Base-by-base conservation (phyloP, 495 filamentous ascomycete species). In the Bombardia bombarda region DNA sequence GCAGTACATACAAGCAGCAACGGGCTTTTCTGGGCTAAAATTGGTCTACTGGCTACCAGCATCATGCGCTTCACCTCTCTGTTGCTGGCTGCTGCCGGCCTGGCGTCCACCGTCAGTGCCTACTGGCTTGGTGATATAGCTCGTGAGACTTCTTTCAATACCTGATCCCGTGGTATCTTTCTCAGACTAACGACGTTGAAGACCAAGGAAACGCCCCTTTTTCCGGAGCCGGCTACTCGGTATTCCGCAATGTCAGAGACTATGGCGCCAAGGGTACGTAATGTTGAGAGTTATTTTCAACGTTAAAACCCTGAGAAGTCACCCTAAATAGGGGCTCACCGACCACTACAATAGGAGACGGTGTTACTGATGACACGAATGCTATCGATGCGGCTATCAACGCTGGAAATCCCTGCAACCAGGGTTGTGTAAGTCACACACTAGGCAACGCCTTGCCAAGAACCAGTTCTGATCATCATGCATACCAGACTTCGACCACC, bases 321-420 rank as follows among this genome's bases (percentile, higher is more conserved):
- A n/a, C n/a, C n/a, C n/a, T n/a, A n/a, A n/a, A n/a, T n/a, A n/a
- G n/a, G n/a, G n/a, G n/a, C n/a, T n/a, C n/a, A n/a, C n/a, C n/a
- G n/a, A n/a, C n/a, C n/a, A n/a, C n/a, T n/a, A n/a, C n/a, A 17
- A 36, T 34, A 65, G 62, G 66, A 42, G 69, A 70, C 49, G 67
- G 67, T 19, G 46, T 53, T 20, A 86, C 85, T 2, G 87, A 95
- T 55, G 89, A 95, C 57, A 90, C 87, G 2, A 79, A 58, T 26
- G 87, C 89, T 0, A 93, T 95, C 65, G 92, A 93, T 52, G 60
- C 69, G 35, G 90, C 90, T 17, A 86, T 94, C 51, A 74, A 77
- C 17, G 76, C 79, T 17, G 84, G 86, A 16, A 75, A 75, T 46
- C 86, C 88, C 12, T 95, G 89, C 55, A 84, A 81, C 31, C 71